phyloP scores from a whole-genome alignment of 306 rosid genomes.

The Gillenia trifoliata region DNA sequence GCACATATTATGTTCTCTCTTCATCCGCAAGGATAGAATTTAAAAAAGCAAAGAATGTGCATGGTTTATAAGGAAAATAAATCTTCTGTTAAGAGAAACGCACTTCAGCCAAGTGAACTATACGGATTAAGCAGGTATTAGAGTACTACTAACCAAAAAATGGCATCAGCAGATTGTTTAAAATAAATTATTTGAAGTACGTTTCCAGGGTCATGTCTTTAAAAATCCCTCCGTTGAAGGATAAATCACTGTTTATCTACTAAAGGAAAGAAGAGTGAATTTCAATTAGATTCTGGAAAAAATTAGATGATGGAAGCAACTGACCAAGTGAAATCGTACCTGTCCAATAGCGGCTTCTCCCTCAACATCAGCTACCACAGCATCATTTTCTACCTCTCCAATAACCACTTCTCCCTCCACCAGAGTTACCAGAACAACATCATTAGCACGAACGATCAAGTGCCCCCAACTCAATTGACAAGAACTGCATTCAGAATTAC shows the following conservation, averaged over 20 bases:
- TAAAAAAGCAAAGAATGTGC: neutral
- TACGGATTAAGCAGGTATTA: neutral
- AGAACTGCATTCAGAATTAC: conserved; percentile 19
- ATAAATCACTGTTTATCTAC: neutral
- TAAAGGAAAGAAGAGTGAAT: neutral
- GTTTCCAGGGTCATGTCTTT: neutral
- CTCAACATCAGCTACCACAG: conserved; percentile 40
- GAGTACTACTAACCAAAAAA: neutral
- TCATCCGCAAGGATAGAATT: neutral
- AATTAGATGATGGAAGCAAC: neutral
- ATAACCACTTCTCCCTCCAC: no score
- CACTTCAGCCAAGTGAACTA: neutral
- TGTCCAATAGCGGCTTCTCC: conserved; percentile 81
- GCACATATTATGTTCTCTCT: neutral
- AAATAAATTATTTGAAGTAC: neutral
- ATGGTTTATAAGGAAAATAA: neutral
- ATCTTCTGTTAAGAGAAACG: neutral
- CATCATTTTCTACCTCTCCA: no score
- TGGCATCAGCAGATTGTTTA: neutral
- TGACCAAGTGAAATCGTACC: conserved; percentile 31
- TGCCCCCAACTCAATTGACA: conserved; percentile 73
- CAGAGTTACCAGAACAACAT: no score
- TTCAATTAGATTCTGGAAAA: neutral
- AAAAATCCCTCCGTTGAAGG: neutral
- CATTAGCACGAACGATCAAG: conserved; percentile 67